phyloP scores from a whole-genome alignment of 371 early-diverging fungal genomes.

The Rhizopus stolonifer region DNA sequence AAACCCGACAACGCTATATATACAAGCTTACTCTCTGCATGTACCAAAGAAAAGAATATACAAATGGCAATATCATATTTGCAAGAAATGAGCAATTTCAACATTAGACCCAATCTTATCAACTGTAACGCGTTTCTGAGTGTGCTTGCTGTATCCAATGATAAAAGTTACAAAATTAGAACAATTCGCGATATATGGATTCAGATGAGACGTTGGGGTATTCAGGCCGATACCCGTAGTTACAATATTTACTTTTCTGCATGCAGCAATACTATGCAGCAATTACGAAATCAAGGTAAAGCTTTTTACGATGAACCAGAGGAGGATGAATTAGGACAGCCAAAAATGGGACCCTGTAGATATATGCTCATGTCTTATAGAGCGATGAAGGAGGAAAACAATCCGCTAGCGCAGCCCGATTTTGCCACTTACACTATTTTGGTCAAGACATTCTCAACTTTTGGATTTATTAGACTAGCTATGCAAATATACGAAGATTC shows the following conservation, averaged over 20 bases:
- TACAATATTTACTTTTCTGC: conserved; percentile 36
- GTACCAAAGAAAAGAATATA: conserved; percentile 19
- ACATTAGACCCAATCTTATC: conserved; percentile 31
- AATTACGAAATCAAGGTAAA: not conserved
- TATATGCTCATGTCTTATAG: not conserved
- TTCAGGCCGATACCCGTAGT: conserved; percentile 36
- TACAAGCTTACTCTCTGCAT: conserved; percentile 32
- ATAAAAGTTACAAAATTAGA: not conserved
- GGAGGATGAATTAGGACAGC: not conserved
- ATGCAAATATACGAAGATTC: conserved; percentile 39
- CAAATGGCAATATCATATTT: conserved; percentile 26
- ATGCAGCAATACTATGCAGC: conserved; percentile 17
- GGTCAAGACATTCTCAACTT: conserved; percentile 26
- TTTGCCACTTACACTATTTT: conserved; percentile 41
- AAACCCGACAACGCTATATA: conserved; percentile 32
- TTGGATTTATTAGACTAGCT: conserved; percentile 30
- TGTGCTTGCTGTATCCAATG: conserved; percentile 12
- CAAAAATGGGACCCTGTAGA: not conserved
- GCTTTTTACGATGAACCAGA: not conserved
- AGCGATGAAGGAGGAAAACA: not conserved
- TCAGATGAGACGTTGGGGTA: conserved; percentile 19
- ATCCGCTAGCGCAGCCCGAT: conserved; percentile 24
- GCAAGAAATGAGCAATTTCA: conserved; percentile 31
- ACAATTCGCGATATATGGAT: not conserved
- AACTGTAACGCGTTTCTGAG: conserved; percentile 38